These are phyloP conservation scores for Pythium utonaiense DNA, from an alignment of 352 stramenopile genomes.

Conservation along the genomic window DNA sequence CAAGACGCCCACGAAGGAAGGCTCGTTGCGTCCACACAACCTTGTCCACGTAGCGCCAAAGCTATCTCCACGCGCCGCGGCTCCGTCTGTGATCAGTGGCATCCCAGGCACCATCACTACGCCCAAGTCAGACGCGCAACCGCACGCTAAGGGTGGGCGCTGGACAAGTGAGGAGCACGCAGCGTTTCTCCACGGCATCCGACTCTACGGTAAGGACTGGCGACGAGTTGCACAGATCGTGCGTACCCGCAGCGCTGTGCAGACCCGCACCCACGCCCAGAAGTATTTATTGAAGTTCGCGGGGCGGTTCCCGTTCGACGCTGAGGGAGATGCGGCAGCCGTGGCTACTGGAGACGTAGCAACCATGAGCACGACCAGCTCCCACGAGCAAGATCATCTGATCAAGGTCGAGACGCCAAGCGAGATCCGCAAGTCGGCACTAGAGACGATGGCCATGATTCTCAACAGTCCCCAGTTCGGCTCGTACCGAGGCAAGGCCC, in stretches of 20 bases:
- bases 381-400: conserved; percentile 9
- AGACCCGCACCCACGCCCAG: conserved; percentile 87
- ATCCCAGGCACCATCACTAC: not conserved
- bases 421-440: conserved; percentile 16
- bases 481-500: conserved; percentile 21
- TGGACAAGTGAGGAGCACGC: conserved; percentile 87
- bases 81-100: not conserved
- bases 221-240: conserved; percentile 79
- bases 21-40: conserved; percentile 8
- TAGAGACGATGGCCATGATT: conserved; percentile 72
- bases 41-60: conserved; percentile 14
- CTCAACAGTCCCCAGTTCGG: conserved; percentile 57
- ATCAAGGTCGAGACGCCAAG: conserved; percentile 15
- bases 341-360: conserved; percentile 23
- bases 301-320: conserved; percentile 73
- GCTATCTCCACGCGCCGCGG: conserved; percentile 21
- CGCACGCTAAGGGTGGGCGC: conserved; percentile 71
- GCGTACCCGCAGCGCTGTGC: conserved; percentile 78
- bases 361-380: conserved; percentile 13
- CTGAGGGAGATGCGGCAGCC: conserved; percentile 7
- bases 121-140: conserved; percentile 14
- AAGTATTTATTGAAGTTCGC: conserved; percentile 93
- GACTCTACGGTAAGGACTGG: conserved; percentile 88
- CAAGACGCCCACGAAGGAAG: conserved; percentile 38
- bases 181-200: conserved; percentile 82